Base-by-base conservation (phyloP, 129 eudicot genomes). In the Logfia minima region DNA sequence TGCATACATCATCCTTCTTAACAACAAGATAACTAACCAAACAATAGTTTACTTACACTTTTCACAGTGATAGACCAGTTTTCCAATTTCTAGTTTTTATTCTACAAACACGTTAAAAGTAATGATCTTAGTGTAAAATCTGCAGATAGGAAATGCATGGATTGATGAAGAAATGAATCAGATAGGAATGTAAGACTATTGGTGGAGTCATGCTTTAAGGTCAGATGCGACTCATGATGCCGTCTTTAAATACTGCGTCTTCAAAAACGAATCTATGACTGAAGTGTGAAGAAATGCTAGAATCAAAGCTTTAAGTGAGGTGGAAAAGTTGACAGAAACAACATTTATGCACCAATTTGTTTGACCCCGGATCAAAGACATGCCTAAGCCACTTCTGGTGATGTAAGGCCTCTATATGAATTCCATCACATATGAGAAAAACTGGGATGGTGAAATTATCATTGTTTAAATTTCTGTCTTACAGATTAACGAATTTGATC, bases 131-230 rank as follows among this genome's bases (percentile, higher is more conserved):
- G 26, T 74, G 21, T 66, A 60, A 31, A 62, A 68, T 26, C 13
- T 61, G 66, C 83, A 85, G 85, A 77, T 81, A 16, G 85, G 88
- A 16, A 85, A 85, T 74, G 85, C 85, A 24, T 74, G 74, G 85
- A 77, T 81, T 26, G 80, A 85, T 35, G 85, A 85, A 51, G 68
- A 73, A 55, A 77, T 85, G 10, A 59, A 32, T 66, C 16, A 31
- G 22, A 45, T 55, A 16, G 85, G 88, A 14, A 1, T 77, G 53
- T 72, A 23, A 1, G 83, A 81, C 61, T 78, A 81, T 63, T 78
- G 70, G 61, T 81, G 88, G 88, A 77, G 52, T 56, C 88, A 81
- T 68, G 88, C 83, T 14, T 24, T 77, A 48, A 80, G 22, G 29
- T 84, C 88, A 35, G 88, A 80, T 53, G 79, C 76, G 53, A 81